Conservation (phyloP, 345 rosid species). For the Populus simonii region DNA sequence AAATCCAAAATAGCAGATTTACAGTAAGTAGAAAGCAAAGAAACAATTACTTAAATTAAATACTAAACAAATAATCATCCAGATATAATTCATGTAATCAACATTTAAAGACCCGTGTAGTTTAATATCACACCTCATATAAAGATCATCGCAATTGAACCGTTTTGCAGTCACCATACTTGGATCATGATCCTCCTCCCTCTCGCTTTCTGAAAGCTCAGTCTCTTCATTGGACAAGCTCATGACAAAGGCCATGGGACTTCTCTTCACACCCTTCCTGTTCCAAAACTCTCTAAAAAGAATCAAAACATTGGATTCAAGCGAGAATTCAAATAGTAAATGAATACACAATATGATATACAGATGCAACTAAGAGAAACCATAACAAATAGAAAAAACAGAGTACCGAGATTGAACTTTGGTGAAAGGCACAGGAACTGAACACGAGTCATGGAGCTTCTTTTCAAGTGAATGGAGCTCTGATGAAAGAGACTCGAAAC, state of each 20-base stretch:
- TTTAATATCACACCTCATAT: constrained; percentile 44
- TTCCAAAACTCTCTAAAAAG: constrained; percentile 16
- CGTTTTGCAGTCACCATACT: constrained; percentile 31
- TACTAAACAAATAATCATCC: background rate
- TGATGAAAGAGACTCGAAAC: constrained; percentile 46
- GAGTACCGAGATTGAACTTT: constrained; percentile 46
- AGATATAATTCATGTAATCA: background rate
- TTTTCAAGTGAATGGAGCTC: constrained; percentile 67
- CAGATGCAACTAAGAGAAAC: background rate
- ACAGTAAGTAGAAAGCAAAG: background rate
- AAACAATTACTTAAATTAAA: background rate
- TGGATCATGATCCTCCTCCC: constrained; percentile 28
- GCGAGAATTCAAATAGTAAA: too few species aligned
- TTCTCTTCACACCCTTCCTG: constrained; percentile 35
- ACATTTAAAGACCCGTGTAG: background rate
- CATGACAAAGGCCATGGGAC: constrained; percentile 54
- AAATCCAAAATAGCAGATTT: background rate
- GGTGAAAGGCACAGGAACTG: constrained; percentile 36
- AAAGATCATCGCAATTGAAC: constrained; percentile 48
- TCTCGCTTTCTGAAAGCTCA: constrained; percentile 42
- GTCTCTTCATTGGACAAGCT: constrained; percentile 54
- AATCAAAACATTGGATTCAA: too few species aligned
- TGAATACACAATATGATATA: too few species aligned
- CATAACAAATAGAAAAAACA: background rate
- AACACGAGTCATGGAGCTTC: constrained; percentile 49